Percentiles rank a stretch among this genome's conserved stretches.
These are phyloP conservation scores for Trametes maxima DNA, from an alignment of 768 basidiomycete species.

Conservation along the genomic window DNA sequence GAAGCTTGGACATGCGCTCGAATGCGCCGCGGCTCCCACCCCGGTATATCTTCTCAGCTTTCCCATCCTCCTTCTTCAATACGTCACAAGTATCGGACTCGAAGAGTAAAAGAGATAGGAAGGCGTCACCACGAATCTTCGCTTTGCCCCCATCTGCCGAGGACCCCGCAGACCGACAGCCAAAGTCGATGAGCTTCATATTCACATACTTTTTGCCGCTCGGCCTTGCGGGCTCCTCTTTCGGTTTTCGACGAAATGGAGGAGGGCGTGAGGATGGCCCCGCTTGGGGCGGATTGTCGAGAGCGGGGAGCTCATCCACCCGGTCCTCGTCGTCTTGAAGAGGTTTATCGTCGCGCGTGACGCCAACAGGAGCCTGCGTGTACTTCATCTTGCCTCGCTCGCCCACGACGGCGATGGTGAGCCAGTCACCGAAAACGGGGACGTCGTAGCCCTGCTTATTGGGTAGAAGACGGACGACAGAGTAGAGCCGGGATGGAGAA, in stretches of 20 bases:
- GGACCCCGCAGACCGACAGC: constrained; percentile 55
- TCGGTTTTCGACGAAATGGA: constrained; percentile 33
- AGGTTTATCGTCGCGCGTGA: constrained; percentile 46
- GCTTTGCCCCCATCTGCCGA: constrained; percentile 57
- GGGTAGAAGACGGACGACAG: constrained; percentile 72
- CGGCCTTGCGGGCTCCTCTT: constrained; percentile 42
- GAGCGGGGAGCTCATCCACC: constrained; percentile 21
- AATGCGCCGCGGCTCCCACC: constrained; percentile 95
- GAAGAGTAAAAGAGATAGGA: constrained; percentile 82
- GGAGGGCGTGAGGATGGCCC: constrained; percentile 10
- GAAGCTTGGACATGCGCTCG: constrained; percentile 82
- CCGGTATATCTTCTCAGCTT: constrained; percentile 67
- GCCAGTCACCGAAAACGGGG: constrained; percentile 91
- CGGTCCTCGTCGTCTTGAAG: constrained; percentile 34
- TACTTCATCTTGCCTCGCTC: constrained; percentile 82
- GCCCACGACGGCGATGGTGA: constrained; percentile 94
- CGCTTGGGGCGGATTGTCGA: constrained; percentile 19
- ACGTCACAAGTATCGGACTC: constrained; percentile 78
- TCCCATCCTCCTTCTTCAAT: constrained; percentile 52
- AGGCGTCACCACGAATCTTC: constrained; percentile 77
- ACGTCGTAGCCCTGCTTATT: constrained; percentile 88
- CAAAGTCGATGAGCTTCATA: constrained; percentile 83
- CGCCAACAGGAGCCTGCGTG: constrained; percentile 63
- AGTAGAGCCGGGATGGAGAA: constrained; percentile 88
- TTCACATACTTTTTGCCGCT: constrained; percentile 82